Evolutionary conservation across 345 rosid species (phyloP).

Genomic region (Moringa oleifera): DNA sequence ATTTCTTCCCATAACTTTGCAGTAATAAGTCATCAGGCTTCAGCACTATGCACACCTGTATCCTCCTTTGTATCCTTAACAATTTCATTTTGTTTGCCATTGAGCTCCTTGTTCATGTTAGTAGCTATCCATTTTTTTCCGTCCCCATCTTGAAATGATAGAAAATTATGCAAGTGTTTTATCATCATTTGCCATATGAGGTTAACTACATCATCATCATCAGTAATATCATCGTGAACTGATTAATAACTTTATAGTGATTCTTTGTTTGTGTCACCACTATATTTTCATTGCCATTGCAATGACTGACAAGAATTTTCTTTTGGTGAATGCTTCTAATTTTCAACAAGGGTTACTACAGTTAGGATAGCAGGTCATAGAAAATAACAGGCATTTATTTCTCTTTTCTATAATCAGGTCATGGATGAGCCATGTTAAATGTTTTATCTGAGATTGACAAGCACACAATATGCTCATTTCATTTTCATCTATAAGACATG

Average conservation of each 20-base stretch:
- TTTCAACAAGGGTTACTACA: no score
- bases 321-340: background rate
- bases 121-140: background rate
- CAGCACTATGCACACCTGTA: conserved; percentile 61
- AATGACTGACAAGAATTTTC: background rate
- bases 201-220: background rate
- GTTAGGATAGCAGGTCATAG: no score
- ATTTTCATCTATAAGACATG: no score
- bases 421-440: background rate
- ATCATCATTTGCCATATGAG: background rate
- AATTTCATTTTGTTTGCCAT: conserved; percentile 10
- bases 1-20: conserved; percentile 43
- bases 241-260: no score
- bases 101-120: background rate
- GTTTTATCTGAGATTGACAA: background rate
- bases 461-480: background rate
- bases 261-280: background rate
- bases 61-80: conserved; percentile 90
- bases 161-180: background rate
- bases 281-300: background rate
- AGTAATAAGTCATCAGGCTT: conserved; percentile 63
- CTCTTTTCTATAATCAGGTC: background rate
- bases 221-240: no score
- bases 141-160: background rate
- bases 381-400: no score